phyloP scores from a whole-genome alignment of 1,139 yeast genomes.

The Yamadazyma buinensis region DNA sequence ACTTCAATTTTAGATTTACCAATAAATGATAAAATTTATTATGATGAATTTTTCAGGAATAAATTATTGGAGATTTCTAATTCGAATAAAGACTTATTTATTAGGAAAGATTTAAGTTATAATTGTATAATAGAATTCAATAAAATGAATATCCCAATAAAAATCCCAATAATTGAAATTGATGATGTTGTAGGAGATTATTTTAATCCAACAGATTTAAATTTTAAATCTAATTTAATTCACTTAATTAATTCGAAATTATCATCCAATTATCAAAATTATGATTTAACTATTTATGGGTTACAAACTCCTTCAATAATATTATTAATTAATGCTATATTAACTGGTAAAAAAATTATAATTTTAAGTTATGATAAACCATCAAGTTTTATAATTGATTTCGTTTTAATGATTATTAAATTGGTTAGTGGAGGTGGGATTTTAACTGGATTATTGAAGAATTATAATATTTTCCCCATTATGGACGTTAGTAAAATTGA shows the following conservation, averaged over 20 bases:
- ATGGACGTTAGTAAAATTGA: constrained; percentile 61
- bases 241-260: constrained; percentile 34
- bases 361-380: constrained; percentile 54
- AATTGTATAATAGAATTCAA: constrained; percentile 36
- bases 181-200: constrained; percentile 46
- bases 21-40: constrained; percentile 40
- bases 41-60: constrained; percentile 37
- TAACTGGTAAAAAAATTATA: constrained; percentile 55
- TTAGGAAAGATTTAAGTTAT: constrained; percentile 43
- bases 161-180: constrained; percentile 38
- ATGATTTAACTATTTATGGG: constrained; percentile 51
- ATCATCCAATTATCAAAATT: constrained; percentile 25
- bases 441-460: constrained; percentile 44
- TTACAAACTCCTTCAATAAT: constrained; percentile 57
- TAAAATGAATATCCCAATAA: constrained; percentile 42
- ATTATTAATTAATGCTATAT: constrained; percentile 51
- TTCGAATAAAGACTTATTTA: constrained; percentile 27
- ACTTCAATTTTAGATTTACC: constrained; percentile 48
- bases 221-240: constrained; percentile 40
- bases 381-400: constrained; percentile 54
- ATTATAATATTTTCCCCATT: constrained; percentile 55
- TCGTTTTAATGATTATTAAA: constrained; percentile 49
- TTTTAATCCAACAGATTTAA: constrained; percentile 43
- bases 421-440: constrained; percentile 60
- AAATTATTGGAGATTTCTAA: constrained; percentile 29